Base-by-base conservation (phyloP, 139 green algal genomes). In the Tetradesmus lagerheimii region DNA sequence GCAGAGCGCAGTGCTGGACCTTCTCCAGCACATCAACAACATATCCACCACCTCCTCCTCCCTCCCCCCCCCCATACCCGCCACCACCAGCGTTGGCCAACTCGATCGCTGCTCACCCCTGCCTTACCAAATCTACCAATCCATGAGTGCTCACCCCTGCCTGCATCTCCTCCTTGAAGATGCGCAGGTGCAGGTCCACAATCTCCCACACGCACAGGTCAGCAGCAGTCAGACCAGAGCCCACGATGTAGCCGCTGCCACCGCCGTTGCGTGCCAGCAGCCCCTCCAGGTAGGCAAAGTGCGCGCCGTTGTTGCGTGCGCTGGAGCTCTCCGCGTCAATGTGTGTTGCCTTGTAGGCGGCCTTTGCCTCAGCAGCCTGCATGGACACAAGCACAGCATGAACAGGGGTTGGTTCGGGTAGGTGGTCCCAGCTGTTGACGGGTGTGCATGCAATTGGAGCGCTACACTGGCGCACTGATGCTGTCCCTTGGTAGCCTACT, bases 201-300 rank as follows among this genome's bases (percentile, higher is more conserved):
- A 96, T 90, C 47, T 96, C 92, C 31, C 75, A 95, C 35, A 95
- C 37, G 35, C 53, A 74, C 35, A 93, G 74, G 78, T 94, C 91
- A 15, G 87, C 91, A 15, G 92, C 77, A 53, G 85, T 93, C 9
- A 95, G 89, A 38, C 37, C 31, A 35, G 25, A n/a, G 50, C 91
- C 91, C 35, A 94, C 85, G 1, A 85, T 62, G 75, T 43, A 93
- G 71, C 57, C 35, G 37, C 75, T 89, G 53, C 45, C 86, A n/a
- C 71, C 86, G 34, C 57, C 83, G 67, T 76, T 89, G 4, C n/a
- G 47, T n/a, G 71, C 39, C 27, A 93, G 74, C 34, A 90, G 86
- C 1, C 38, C 5, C 20, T 85, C 86, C 34, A 90, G 76, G 76
- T 86, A 90, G 64, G 16, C 35, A 89, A 89, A 82, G 89, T 94